These are phyloP conservation scores for Puccinia novopanici DNA, from an alignment of 1,284 basidiomycete species.

Conservation along the genomic window DNA sequence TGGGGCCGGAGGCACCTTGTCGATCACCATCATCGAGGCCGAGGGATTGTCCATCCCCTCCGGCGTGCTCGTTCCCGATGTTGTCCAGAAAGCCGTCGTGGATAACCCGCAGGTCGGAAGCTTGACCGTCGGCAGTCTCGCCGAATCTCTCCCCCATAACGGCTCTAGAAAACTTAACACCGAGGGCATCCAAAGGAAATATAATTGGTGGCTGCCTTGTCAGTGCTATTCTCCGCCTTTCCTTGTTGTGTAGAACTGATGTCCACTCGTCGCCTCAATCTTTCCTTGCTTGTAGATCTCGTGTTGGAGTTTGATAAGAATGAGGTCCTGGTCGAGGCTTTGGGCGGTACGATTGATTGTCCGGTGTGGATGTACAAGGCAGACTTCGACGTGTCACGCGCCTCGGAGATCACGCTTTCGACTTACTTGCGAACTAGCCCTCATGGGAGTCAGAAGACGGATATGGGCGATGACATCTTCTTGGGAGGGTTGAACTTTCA, in stretches of 20 bases:
- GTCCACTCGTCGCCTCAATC: background rate
- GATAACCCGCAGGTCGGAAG: slow-evolving; percentile 41
- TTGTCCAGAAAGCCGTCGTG: slow-evolving; percentile 34
- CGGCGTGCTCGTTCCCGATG: slow-evolving; percentile 19
- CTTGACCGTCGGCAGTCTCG: slow-evolving; percentile 45
- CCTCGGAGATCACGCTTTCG: slow-evolving; percentile 78
- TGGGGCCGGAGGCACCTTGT: slow-evolving; percentile 25
- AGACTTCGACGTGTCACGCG: slow-evolving; percentile 62
- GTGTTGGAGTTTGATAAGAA: slow-evolving; percentile 99
- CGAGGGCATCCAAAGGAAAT: slow-evolving; percentile 27
- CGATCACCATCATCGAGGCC: slow-evolving; percentile 49
- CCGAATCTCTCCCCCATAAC: background rate
- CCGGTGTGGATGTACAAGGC: slow-evolving; percentile 96
- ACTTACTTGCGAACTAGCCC: slow-evolving; percentile 77
- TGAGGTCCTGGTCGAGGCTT: slow-evolving; percentile 91
- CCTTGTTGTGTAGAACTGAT: background rate
- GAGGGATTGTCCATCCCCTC: slow-evolving; percentile 36
- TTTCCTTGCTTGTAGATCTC: slow-evolving; percentile 63
- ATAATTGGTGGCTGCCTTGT: slow-evolving; percentile 51
- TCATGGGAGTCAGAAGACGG: slow-evolving; percentile 60
- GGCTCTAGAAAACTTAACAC: slow-evolving; percentile 20
- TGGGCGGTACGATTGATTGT: slow-evolving; percentile 83
- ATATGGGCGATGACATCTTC: slow-evolving; percentile 87
- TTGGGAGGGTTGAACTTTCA: slow-evolving; percentile 88
- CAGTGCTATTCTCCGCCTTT: background rate